phyloP scores from a whole-genome alignment of 2,329 filamentous ascomycete genomes.

The Aspergillus flavus region DNA sequence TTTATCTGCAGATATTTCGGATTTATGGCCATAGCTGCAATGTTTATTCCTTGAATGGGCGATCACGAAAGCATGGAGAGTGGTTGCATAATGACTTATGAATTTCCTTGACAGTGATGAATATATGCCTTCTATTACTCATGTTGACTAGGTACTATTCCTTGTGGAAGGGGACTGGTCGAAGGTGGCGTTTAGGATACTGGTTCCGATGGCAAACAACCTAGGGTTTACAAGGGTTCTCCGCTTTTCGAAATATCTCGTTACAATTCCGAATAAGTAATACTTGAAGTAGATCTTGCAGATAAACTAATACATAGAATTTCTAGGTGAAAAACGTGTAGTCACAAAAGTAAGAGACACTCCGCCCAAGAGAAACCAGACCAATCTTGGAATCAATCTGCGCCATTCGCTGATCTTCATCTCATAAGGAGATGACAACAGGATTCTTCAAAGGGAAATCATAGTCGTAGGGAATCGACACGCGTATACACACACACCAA shows the following conservation, averaged over 20 bases:
- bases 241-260: background rate
- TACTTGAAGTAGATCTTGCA: background rate
- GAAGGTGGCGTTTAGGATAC: background rate
- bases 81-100: background rate
- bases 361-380: conserved; percentile 12
- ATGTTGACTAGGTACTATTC: background rate
- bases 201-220: background rate
- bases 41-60: conserved; percentile 37
- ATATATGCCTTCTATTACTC: background rate
- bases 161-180: background rate
- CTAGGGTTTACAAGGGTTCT: too few relatives aligned
- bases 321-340: background rate
- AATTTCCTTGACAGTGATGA: background rate
- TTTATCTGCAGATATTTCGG: conserved; percentile 38
- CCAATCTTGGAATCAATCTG: conserved; percentile 26
- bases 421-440: background rate
- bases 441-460: background rate
- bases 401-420: conserved; percentile 27
- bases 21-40: conserved; percentile 42
- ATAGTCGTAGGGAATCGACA: background rate
- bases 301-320: background rate
- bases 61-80: background rate
- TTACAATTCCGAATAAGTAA: background rate
- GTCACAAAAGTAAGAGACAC: background rate
- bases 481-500: background rate